A percentile compares a stretch with the other conserved stretches of the same genome.
Evolutionary conservation across 1,284 basidiomycete genomes (phyloP).

Genomic region (Ganoderma multipileum): DNA sequence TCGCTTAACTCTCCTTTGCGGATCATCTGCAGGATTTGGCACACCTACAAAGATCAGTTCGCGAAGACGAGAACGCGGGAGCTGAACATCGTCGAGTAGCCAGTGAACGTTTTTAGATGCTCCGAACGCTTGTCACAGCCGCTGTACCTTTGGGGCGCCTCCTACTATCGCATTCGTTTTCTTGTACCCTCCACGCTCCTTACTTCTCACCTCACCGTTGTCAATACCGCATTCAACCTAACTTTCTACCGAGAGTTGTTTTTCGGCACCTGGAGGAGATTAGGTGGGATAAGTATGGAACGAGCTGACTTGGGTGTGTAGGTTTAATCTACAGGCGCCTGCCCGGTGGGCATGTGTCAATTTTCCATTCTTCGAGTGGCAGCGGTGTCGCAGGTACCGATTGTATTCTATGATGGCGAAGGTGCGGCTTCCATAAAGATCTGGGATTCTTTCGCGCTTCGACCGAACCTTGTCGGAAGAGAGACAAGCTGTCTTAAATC

Average conservation of each 20-base stretch:
- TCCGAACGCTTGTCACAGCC: slow-evolving; percentile 4
- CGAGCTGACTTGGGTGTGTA: not conserved
- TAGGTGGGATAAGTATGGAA: not conserved
- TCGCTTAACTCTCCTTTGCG: not conserved
- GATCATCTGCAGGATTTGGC: slow-evolving; percentile 78
- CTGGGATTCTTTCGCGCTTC: not conserved
- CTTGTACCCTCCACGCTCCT: not conserved
- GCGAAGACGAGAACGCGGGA: slow-evolving; percentile 78
- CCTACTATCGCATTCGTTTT: slow-evolving; percentile 1
- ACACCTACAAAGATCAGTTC: slow-evolving; percentile 90
- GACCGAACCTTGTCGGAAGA: not conserved
- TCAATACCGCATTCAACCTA: not conserved
- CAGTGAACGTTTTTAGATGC: slow-evolving; percentile 1
- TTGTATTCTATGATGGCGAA: too few species aligned
- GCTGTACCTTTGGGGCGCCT: slow-evolving; percentile 12
- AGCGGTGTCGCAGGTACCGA: not conserved
- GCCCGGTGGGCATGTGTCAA: not conserved
- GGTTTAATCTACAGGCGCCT: not conserved
- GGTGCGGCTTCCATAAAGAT: not conserved
- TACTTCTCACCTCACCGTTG: not conserved
- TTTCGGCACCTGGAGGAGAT: not conserved
- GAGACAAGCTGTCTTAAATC: not conserved
- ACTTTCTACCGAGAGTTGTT: not conserved
- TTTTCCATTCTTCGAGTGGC: slow-evolving; percentile 2
- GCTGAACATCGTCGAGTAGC: slow-evolving; percentile 75